phyloP scores from a whole-genome alignment of 2,329 filamentous ascomycete species.

The Botrytis fragariae region DNA sequence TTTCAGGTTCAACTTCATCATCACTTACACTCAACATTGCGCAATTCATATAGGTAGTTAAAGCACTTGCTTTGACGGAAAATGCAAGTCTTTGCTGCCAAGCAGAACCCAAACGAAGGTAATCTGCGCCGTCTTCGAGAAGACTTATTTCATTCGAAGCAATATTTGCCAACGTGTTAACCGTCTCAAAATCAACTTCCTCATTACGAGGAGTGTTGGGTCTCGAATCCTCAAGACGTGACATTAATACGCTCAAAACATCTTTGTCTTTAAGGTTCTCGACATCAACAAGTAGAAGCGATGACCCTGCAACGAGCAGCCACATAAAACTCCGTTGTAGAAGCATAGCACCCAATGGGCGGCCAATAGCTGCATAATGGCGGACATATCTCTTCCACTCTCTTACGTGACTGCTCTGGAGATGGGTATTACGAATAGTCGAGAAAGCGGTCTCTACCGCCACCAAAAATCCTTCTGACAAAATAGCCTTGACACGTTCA shows the following conservation, averaged over 20 bases:
- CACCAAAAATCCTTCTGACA: conserved; percentile 83
- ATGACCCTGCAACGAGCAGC: conserved; percentile 75
- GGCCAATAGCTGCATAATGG: conserved; percentile 75
- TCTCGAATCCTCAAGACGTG: conserved; percentile 44
- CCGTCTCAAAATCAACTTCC: conserved; percentile 54
- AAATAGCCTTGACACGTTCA: conserved; percentile 65
- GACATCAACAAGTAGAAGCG: conserved; percentile 65
- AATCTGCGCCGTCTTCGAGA: conserved; percentile 86
- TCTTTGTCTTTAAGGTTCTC: conserved; percentile 59
- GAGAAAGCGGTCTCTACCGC: conserved; percentile 88
- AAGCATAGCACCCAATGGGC: conserved; percentile 87
- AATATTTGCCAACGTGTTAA: conserved; percentile 67
- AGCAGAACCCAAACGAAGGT: conserved; percentile 77
- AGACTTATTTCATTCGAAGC: conserved; percentile 80
- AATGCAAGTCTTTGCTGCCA: conserved; percentile 86
- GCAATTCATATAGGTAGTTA: conserved; percentile 85
- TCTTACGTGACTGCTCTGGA: conserved; percentile 61
- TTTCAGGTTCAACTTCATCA: conserved; percentile 74
- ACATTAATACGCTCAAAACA: conserved; percentile 72
- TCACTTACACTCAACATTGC: conserved; percentile 68
- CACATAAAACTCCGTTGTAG: conserved; percentile 86
- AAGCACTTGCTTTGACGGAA: conserved; percentile 76
- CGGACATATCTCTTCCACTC: conserved; percentile 87
- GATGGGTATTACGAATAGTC: conserved; percentile 77
- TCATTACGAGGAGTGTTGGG: conserved; percentile 42